Evolutionary conservation across 768 basidiomycete species (phyloP).

Genomic region (Suillus subluteus): DNA sequence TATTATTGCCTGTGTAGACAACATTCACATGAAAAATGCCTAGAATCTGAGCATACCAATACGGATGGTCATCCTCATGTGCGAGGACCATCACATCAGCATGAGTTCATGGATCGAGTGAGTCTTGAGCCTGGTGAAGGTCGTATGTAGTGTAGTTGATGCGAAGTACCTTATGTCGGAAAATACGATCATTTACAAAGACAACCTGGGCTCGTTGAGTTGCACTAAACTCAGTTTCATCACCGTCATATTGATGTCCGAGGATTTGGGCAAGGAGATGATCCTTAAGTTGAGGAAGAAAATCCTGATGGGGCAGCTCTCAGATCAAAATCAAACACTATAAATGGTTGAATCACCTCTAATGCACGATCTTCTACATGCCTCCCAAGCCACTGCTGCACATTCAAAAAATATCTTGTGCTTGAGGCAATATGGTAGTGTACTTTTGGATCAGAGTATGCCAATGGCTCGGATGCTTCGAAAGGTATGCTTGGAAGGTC

Average conservation of each 20-base stretch:
- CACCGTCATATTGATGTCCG: slow-evolving; percentile 26
- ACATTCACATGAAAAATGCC: too few relatives aligned
- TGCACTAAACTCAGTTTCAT: slow-evolving; percentile 25
- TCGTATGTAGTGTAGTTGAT: slow-evolving; percentile 38
- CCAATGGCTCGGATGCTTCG: slow-evolving; percentile 15
- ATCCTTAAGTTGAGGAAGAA: slow-evolving; percentile 21
- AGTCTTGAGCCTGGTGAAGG: slow-evolving; percentile 37
- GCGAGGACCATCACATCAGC: not conserved
- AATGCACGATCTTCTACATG: slow-evolving; percentile 18
- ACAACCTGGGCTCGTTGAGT: slow-evolving; percentile 26
- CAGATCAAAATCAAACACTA: not conserved
- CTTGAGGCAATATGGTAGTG: slow-evolving; percentile 28
- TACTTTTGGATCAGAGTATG: not conserved
- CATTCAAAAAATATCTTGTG: slow-evolving; percentile 7
- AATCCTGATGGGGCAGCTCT: slow-evolving; percentile 22
- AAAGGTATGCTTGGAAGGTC: slow-evolving; percentile 14
- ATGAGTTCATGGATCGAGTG: slow-evolving; percentile 38
- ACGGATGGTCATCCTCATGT: too few relatives aligned
- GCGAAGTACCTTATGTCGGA: slow-evolving; percentile 25
- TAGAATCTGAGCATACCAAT: too few relatives aligned
- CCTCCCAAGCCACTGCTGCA: slow-evolving; percentile 13
- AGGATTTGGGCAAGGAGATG: slow-evolving; percentile 22
- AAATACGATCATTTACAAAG: slow-evolving; percentile 28
- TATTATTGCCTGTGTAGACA: too few relatives aligned
- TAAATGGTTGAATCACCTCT: slow-evolving; percentile 16